A percentile compares a stretch with the other conserved stretches of the same genome.
phyloP scores from a whole-genome alignment of 2,329 filamentous ascomycete species.

The Penicillium polonicum region DNA sequence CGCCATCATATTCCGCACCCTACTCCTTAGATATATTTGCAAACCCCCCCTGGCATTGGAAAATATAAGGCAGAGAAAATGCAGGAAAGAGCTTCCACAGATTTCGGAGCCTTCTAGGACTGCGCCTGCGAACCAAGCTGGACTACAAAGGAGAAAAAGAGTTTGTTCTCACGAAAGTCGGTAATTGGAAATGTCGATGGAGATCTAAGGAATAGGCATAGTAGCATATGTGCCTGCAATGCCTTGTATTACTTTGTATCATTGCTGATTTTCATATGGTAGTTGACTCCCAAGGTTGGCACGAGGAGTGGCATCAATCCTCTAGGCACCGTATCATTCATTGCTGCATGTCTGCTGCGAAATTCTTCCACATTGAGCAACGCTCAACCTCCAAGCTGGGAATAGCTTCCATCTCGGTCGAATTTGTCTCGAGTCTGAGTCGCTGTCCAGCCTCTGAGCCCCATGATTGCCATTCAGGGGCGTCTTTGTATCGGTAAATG shows the following conservation, averaged over 20 bases:
- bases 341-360: slow-evolving; percentile 18
- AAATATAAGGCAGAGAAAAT: not conserved
- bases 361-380: slow-evolving; percentile 19
- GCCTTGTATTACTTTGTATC: not conserved
- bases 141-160: not conserved
- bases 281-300: not conserved
- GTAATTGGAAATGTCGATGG: not conserved
- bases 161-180: not conserved
- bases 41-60: too few species aligned
- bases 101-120: not conserved
- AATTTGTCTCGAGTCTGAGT: slow-evolving; percentile 22
- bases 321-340: not conserved
- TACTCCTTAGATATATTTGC: too few species aligned
- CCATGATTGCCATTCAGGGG: slow-evolving; percentile 23
- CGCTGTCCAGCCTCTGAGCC: slow-evolving; percentile 14
- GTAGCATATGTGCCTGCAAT: not conserved
- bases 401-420: slow-evolving; percentile 21
- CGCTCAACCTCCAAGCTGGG: slow-evolving; percentile 14
- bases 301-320: not conserved
- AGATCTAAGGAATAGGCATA: not conserved
- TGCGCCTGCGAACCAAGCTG: not conserved
- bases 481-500: slow-evolving; percentile 11
- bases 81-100: not conserved
- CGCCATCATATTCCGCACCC: too few species aligned
- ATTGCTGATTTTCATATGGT: not conserved